Base-by-base conservation (phyloP, 2,329 filamentous ascomycete species). In the Mariannaea elegans region DNA sequence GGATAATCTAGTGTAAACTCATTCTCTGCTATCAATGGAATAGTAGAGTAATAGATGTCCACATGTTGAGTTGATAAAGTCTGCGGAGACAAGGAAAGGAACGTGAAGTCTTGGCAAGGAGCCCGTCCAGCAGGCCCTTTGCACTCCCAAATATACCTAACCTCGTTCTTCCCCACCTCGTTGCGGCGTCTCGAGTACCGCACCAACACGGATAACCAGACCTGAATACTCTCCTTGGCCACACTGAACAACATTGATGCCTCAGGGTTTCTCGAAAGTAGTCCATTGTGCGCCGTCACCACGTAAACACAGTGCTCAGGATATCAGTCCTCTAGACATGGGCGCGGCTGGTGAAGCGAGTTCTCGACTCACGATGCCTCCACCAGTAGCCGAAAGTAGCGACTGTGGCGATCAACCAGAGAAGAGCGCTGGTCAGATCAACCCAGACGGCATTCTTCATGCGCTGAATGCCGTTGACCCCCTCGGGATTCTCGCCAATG, bases 401-500 rank as follows among this genome's bases (percentile, higher is more conserved):
- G 12, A 84, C 59, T 4, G 85, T 83, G 3, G 86, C 88, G 45
- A 89, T 75, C 48, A 93, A 77, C 93, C 93, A 97, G 49, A 97
- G 81, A 13, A 92, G 72, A 74, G 92, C 84, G 73, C 90, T 92
- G 45, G 85, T 80, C 49, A 97, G 76, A 74, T 94, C 90, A 44
- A 97, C 82, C 91, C 92, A 97, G 14, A 95, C 91, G 5, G 92
- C 91, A 72, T 89, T 88, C 79, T 93, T 93, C 93, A 97, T 97
- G 56, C 91, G 84, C 65, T 81, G 78, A 57, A 94, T 83, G 48
- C 84, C 87, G 38, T 70, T 68, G 72, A 91, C 83, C 13, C 87
- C 88, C 72, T 90, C 81, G 0, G 88, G 75, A 59, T 92, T 75
- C 69, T 88, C 88, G 53, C 85, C 76, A 72, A 97, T 90, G 80